Conservation (phyloP, 192 early-diverging fungal genomes). For the Podila horticola region DNA sequence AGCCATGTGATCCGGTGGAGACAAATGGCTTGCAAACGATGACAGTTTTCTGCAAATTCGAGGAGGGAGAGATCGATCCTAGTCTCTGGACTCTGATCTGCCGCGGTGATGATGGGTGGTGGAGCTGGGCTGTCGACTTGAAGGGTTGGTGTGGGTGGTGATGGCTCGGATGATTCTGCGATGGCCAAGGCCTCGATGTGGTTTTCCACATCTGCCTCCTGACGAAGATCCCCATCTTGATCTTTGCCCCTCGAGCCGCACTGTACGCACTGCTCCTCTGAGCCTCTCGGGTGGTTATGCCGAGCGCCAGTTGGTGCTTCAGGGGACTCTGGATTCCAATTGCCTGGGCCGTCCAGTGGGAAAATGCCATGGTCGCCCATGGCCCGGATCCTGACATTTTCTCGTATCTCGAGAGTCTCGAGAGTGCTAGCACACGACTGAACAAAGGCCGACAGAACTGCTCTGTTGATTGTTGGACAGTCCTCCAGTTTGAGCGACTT, state of each 20-base stretch:
- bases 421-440: conserved; percentile 17
- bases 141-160: background rate
- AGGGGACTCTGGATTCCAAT: conserved; percentile 8
- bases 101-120: background rate
- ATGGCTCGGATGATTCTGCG: background rate
- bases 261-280: background rate
- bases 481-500: conserved; percentile 8
- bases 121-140: background rate
- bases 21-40: conserved; percentile 4
- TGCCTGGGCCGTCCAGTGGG: conserved; percentile 23
- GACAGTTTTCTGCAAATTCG: conserved; percentile 10
- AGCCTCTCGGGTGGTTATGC: background rate
- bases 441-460: conserved; percentile 14
- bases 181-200: background rate
- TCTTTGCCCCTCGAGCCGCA: background rate
- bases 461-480: conserved; percentile 16
- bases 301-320: background rate
- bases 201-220: background rate
- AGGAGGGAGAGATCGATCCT: conserved; percentile 31
- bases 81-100: conserved; percentile 5
- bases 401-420: conserved; percentile 19
- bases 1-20: conserved; percentile 32
- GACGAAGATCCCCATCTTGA: background rate
- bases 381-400: background rate
- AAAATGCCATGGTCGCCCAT: conserved; percentile 17